Percentiles rank a stretch among this genome's conserved stretches.
Evolutionary conservation across 1,284 basidiomycete species (phyloP).

Genomic region (Sporisorium sorghi): DNA sequence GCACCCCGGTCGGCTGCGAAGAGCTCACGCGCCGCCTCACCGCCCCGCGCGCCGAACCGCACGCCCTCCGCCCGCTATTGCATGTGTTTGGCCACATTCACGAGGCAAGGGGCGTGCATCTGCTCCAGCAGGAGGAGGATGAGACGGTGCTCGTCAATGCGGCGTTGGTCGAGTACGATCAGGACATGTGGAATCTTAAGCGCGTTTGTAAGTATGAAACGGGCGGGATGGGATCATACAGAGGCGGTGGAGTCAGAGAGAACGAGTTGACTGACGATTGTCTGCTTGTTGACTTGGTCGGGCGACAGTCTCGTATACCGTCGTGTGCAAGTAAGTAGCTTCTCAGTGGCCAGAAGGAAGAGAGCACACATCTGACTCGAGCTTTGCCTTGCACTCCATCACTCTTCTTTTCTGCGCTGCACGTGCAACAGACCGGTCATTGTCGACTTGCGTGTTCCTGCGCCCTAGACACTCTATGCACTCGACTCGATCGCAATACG

Average conservation of each 20-base stretch:
- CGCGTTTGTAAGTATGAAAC: conserved; percentile 29
- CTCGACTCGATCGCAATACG: neutral
- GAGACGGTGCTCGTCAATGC: conserved; percentile 51
- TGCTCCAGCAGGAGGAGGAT: conserved; percentile 10
- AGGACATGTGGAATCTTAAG: conserved; percentile 17
- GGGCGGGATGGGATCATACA: too few relatives aligned
- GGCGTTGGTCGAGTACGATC: conserved; percentile 52
- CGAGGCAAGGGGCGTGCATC: conserved; percentile 36
- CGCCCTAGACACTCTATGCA: neutral
- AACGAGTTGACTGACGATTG: neutral
- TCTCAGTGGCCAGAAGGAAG: too few relatives aligned
- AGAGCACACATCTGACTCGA: too few relatives aligned
- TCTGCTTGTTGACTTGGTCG: neutral
- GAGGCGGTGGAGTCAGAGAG: neutral
- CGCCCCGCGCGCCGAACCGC: neutral
- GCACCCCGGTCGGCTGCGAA: conserved; percentile 47
- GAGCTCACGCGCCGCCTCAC: conserved; percentile 35
- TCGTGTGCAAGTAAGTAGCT: conserved; percentile 41
- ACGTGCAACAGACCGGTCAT: conserved; percentile 25
- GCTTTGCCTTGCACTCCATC: neutral
- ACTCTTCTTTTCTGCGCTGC: neutral
- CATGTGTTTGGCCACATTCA: conserved; percentile 57
- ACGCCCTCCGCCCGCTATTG: conserved; percentile 30
- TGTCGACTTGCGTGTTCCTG: conserved; percentile 29
- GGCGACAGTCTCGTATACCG: conserved; percentile 26